Evolutionary conservation across 345 rosid species (phyloP), one percentile per base, ranked within the genome.

Genomic region (Alliaria petiolata): DNA sequence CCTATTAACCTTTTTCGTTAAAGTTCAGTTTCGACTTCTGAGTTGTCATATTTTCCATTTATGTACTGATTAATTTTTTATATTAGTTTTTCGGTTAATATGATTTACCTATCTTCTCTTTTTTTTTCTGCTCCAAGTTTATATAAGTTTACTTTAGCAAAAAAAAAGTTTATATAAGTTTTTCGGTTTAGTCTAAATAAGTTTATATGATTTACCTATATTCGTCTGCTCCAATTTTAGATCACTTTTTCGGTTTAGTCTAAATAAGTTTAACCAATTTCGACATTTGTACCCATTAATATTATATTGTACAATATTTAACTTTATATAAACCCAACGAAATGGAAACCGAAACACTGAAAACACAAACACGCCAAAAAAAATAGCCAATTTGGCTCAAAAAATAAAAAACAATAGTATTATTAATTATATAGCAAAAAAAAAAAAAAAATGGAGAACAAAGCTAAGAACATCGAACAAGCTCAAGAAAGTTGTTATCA

Each of bases 401-500:
- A n/a, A n/a, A n/a, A 65, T 61, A n/a, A n/a, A n/a, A n/a, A n/a
- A n/a, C 46, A 66, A 13, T 33, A 38, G 17, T 42, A 36, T 42
- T 57, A 26, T 45, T 20, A 20, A n/a, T 33, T 17, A 16, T 11
- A 30, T 19, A 8, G 2, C 5, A n/a, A n/a, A n/a, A n/a, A 33
- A 53, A 17, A 36, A 12, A 38, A 17, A 10, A 46, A 40, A 20
- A 31, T 69, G 72, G 72, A 44, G 47, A 36, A 34, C 43, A 40
- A 66, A 26, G 50, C 1, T 3, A 68, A 53, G 36, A 75, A 68
- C 58, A 68, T 75, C 43, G 36, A 68, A 34, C 52, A 75, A 68
- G 74, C 30, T 61, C 79, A 68, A 75, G 70, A 17, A 19, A 7
- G 38, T 28, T 75, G 70, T 62, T 75, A 62, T 12, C 35, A 35